phyloP scores from a whole-genome alignment of 1,284 basidiomycete species.

The Fistulinella cinereoalba region DNA sequence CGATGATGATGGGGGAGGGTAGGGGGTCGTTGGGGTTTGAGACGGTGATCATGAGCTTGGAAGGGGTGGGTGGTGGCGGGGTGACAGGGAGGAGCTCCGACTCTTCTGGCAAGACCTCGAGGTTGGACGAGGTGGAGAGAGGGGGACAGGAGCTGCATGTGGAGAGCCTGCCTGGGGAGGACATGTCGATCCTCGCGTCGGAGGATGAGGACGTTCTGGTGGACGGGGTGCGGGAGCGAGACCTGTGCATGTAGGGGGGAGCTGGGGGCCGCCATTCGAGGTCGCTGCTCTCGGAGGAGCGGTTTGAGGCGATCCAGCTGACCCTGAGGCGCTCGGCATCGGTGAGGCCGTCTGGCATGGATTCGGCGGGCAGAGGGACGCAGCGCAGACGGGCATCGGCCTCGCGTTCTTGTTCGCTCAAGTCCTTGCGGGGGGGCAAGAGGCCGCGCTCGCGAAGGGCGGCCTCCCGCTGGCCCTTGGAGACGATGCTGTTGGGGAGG shows the following conservation, averaged over 20 bases:
- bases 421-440: slow-evolving; percentile 45
- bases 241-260: not conserved
- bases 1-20: slow-evolving; percentile 9
- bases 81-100: slow-evolving; percentile 18
- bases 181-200: slow-evolving; percentile 6
- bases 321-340: slow-evolving; percentile 49
- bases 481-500: slow-evolving; percentile 19
- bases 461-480: slow-evolving; percentile 40
- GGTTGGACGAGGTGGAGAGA: slow-evolving; percentile 23
- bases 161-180: slow-evolving; percentile 19
- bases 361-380: slow-evolving; percentile 16
- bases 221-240: not conserved
- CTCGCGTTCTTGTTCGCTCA: slow-evolving; percentile 47
- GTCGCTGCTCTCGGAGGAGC: slow-evolving; percentile 16
- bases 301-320: slow-evolving; percentile 46
- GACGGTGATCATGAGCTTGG: slow-evolving; percentile 18
- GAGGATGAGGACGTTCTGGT: not conserved
- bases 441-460: slow-evolving; percentile 55
- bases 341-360: slow-evolving; percentile 25
- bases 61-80: slow-evolving; percentile 1
- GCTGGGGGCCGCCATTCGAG: slow-evolving; percentile 4
- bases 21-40: slow-evolving; percentile 9
- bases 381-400: slow-evolving; percentile 41
- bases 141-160: slow-evolving; percentile 21
- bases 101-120: slow-evolving; percentile 33